Evolutionary conservation across 768 basidiomycete species (phyloP).

Genomic region (Lactarius vividus): DNA sequence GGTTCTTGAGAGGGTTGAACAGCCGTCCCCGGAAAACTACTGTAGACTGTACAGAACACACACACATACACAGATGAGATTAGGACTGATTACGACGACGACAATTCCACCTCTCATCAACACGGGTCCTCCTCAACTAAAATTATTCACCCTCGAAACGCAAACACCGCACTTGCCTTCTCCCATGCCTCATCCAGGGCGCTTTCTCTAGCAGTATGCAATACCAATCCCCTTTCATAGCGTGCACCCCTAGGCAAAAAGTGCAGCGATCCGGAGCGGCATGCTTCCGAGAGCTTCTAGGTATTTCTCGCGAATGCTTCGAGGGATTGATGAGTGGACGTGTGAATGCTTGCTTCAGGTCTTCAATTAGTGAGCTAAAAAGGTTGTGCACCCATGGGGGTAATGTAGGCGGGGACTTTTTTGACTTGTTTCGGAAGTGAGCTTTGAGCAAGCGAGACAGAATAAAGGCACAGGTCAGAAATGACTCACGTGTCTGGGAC

Average conservation of each 20-base stretch:
- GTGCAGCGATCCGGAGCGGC: not conserved
- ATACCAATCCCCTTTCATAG: not conserved
- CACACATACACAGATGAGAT: too few relatives aligned
- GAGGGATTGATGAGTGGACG: not conserved
- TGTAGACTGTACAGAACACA: too few relatives aligned
- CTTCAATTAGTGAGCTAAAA: not conserved
- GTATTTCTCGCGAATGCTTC: not conserved
- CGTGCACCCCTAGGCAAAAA: not conserved
- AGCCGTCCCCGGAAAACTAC: too few relatives aligned
- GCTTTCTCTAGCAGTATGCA: not conserved
- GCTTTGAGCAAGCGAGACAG: not conserved
- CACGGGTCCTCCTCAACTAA: too few relatives aligned
- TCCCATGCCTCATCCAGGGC: not conserved
- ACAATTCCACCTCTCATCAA: too few relatives aligned
- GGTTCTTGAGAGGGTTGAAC: too few relatives aligned
- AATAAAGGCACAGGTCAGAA: not conserved
- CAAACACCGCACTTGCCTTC: not conserved
- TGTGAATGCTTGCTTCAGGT: not conserved
- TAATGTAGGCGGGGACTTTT: not conserved
- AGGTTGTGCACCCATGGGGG: not conserved
- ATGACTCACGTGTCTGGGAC: not conserved
- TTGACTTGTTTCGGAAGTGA: not conserved
- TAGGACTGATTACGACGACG: too few relatives aligned
- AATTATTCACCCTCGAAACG: not conserved
- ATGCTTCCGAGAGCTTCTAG: not conserved